phyloP scores from a whole-genome alignment of 805 yeast genomes.

The Ogataea thermomethanolica region DNA sequence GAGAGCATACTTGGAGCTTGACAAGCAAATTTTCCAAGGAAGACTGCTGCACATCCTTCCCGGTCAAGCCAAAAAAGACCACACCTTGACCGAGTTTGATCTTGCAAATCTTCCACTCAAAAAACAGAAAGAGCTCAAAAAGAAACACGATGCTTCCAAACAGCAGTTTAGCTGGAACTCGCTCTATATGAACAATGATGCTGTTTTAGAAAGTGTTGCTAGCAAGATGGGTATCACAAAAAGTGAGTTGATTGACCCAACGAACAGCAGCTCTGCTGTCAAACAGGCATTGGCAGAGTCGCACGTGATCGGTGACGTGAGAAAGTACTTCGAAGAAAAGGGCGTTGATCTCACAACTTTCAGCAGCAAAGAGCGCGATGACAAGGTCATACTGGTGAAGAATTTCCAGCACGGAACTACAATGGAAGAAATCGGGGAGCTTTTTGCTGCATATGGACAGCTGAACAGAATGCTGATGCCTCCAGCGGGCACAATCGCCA shows the following conservation, averaged over 20 bases:
- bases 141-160: slow-evolving; percentile 79
- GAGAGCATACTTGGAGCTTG: slow-evolving; percentile 66
- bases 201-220: slow-evolving; percentile 89
- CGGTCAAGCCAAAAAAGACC: slow-evolving; percentile 77
- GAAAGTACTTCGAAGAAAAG: slow-evolving; percentile 77
- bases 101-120: slow-evolving; percentile 87
- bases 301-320: slow-evolving; percentile 86
- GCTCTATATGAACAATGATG: slow-evolving; percentile 83
- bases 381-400: slow-evolving; percentile 75
- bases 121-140: slow-evolving; percentile 81
- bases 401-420: slow-evolving; percentile 90
- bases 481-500: slow-evolving; percentile 93
- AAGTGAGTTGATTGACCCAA: slow-evolving; percentile 82
- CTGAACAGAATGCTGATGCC: slow-evolving; percentile 84
- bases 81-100: slow-evolving; percentile 85
- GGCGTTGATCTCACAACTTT: slow-evolving; percentile 83
- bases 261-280: slow-evolving; percentile 83
- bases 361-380: slow-evolving; percentile 67
- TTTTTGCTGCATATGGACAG: slow-evolving; percentile 79
- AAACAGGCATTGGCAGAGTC: slow-evolving; percentile 98
- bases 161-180: slow-evolving; percentile 95
- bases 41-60: slow-evolving; percentile 86
- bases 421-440: slow-evolving; percentile 71
- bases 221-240: slow-evolving; percentile 76
- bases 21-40: slow-evolving; percentile 91